phyloP scores from a whole-genome alignment of 257 asterid genomes.

The Petunia secreta region DNA sequence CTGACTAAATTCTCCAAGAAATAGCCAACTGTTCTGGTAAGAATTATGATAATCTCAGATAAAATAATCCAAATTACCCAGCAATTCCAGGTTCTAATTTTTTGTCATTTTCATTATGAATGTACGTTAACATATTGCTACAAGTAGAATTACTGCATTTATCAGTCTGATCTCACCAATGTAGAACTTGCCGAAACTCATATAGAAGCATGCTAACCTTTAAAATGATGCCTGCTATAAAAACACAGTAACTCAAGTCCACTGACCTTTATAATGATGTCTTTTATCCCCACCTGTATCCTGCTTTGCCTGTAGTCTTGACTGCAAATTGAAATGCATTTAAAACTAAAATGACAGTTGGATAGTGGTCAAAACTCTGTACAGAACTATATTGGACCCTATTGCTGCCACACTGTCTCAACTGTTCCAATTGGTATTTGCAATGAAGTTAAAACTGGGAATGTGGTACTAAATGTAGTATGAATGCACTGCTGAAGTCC shows the following conservation, averaged over 20 bases:
- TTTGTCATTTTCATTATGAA: background rate
- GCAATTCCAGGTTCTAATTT: background rate
- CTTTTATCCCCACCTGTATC: constrained; percentile 61
- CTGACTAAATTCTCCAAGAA: background rate
- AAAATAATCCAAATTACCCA: background rate
- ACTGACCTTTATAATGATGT: constrained; percentile 81
- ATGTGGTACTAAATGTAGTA: background rate
- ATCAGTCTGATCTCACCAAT: background rate
- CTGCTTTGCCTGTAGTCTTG: constrained; percentile 98
- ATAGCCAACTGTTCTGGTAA: background rate
- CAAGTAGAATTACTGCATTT: constrained; percentile 19
- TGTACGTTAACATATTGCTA: background rate
- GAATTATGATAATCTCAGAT: background rate
- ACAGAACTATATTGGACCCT: background rate
- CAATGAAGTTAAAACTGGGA: constrained; percentile 8
- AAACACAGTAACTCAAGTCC: background rate
- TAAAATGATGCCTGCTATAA: background rate
- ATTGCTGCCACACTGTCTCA: constrained; percentile 21
- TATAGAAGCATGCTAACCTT: background rate
- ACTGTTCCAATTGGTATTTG: constrained; percentile 4
- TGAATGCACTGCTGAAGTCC: background rate
- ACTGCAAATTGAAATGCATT: constrained; percentile 52
- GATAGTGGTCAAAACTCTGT: background rate
- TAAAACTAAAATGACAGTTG: background rate
- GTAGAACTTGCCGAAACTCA: background rate